phyloP scores from a whole-genome alignment of 768 basidiomycete species.

The Lactarius indigo region DNA sequence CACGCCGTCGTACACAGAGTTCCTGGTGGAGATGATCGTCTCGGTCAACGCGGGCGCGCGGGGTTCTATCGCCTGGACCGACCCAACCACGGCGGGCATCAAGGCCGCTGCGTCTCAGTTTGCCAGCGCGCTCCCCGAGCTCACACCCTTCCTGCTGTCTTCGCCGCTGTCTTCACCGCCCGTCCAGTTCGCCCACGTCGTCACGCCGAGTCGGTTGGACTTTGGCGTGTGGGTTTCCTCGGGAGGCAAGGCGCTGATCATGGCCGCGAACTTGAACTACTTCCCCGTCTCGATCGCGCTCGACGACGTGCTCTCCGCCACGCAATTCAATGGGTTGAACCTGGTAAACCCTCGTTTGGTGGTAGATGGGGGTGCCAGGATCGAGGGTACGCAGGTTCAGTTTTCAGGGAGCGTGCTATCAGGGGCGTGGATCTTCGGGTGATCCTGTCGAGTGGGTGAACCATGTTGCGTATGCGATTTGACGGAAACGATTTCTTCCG shows the following conservation, averaged over 20 bases:
- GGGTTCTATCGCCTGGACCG: conserved; percentile 43
- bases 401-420: conserved; percentile 2
- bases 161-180: conserved; percentile 8
- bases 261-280: conserved; percentile 20
- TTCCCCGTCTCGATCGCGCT: neutral
- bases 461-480: neutral
- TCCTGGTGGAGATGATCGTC: conserved; percentile 60
- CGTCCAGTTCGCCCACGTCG: conserved; percentile 6
- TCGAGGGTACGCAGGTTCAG: neutral
- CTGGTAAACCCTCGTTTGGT: neutral
- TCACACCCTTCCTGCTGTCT: conserved; percentile 15
- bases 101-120: conserved; percentile 36
- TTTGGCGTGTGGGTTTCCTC: conserved; percentile 15
- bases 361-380: conserved; percentile 9
- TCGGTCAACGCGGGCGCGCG: conserved; percentile 69
- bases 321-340: neutral
- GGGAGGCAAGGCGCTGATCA: conserved; percentile 1
- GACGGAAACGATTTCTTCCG: too few species aligned
- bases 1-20: conserved; percentile 66
- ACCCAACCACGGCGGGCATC: conserved; percentile 41
- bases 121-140: conserved; percentile 31
- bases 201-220: conserved; percentile 12
- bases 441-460: neutral
- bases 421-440: conserved; percentile 14
- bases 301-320: neutral